Conservation (phyloP, 2,329 filamentous ascomycete species). For the Chlorencoelia australis region DNA sequence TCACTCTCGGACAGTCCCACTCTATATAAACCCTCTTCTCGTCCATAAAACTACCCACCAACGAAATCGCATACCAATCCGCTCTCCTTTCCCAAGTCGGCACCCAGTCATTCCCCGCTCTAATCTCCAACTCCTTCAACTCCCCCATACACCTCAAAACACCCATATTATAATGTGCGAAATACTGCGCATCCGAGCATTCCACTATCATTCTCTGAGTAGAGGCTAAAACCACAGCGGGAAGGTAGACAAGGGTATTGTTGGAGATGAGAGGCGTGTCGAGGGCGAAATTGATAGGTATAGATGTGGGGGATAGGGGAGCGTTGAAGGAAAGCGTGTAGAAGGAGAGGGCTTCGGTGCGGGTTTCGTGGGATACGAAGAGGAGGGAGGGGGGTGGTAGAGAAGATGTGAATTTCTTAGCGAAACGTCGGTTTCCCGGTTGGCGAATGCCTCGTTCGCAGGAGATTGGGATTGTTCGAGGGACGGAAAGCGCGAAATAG, state of each 20-base stretch:
- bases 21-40: constrained; percentile 12
- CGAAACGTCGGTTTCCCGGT: constrained; percentile 4
- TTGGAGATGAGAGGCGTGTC: constrained; percentile 17
- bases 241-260: constrained; percentile 15
- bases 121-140: constrained; percentile 16
- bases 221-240: constrained; percentile 4
- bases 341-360: constrained; percentile 15
- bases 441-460: constrained; percentile 11
- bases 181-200: constrained; percentile 19
- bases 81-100: constrained; percentile 6
- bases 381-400: constrained; percentile 21
- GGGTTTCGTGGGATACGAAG: constrained; percentile 24
- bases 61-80: constrained; percentile 5
- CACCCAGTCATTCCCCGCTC: constrained; percentile 1
- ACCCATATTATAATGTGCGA: constrained; percentile 21
- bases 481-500: constrained; percentile 8
- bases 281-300: constrained; percentile 14
- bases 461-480: constrained; percentile 13
- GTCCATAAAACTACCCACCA: constrained; percentile 15
- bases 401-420: constrained; percentile 12
- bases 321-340: constrained; percentile 14
- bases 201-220: constrained; percentile 17
- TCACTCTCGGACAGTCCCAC: constrained; percentile 20
- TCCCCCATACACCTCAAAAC: constrained; percentile 16
- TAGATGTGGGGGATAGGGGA: constrained; percentile 6